Conservation (phyloP, 305 asterid species). For the Plantago lanceolata region DNA sequence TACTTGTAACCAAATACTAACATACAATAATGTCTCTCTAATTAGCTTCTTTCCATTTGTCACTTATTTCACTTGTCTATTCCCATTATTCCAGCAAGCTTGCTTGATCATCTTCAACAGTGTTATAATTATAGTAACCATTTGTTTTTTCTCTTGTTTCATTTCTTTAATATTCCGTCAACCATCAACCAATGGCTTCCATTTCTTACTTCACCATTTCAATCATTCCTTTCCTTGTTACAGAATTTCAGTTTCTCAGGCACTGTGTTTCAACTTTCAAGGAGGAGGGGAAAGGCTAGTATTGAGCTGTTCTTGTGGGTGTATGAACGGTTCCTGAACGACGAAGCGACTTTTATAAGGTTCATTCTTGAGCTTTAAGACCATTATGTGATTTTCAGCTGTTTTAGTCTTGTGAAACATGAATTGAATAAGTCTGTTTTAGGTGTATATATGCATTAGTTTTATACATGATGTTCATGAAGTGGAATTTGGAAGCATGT, state of each 20-base stretch:
- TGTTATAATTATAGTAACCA: slow-evolving; percentile 23
- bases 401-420: no score
- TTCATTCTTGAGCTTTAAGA: no score
- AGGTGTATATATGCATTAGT: no score
- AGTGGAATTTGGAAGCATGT: no score
- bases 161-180: slow-evolving; percentile 15
- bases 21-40: background rate
- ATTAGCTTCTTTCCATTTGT: slow-evolving; percentile 43
- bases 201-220: slow-evolving; percentile 26
- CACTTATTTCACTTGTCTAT: slow-evolving; percentile 25
- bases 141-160: slow-evolving; percentile 17
- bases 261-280: slow-evolving; percentile 11
- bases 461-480: no score
- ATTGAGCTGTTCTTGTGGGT: background rate
- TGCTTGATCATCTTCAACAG: slow-evolving; percentile 5
- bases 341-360: no score
- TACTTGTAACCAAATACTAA: background rate
- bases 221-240: slow-evolving; percentile 19
- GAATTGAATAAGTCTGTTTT: no score
- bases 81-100: slow-evolving; percentile 25
- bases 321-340: background rate
- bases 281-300: background rate
- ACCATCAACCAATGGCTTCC: slow-evolving; percentile 28
- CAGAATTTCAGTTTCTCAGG: slow-evolving; percentile 14
- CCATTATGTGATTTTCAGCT: no score